Evolutionary conservation across 148 eudicot genomes (phyloP).

Genomic region (Fagopyrum esculentum): DNA sequence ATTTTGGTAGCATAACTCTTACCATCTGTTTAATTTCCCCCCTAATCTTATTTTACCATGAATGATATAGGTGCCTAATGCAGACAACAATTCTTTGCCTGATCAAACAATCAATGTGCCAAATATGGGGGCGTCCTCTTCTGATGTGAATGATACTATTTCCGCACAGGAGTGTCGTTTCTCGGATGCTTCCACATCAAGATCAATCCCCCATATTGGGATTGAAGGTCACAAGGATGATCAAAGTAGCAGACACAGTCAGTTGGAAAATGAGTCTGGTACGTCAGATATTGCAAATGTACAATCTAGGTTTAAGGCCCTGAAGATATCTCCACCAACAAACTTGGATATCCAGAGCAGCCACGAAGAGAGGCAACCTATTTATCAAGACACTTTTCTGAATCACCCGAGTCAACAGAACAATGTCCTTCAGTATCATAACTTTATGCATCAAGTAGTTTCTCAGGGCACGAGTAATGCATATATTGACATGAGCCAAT

Average conservation of each 20-base stretch:
- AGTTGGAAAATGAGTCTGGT: constrained; percentile 20
- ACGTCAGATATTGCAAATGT: constrained; percentile 21
- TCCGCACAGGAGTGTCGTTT: constrained; percentile 16
- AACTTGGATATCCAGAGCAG: constrained; percentile 26
- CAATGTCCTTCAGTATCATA: constrained; percentile 28
- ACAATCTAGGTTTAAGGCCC: constrained; percentile 31
- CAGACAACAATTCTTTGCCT: constrained; percentile 31
- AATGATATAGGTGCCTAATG: constrained; percentile 20
- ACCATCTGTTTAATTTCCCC: not conserved
- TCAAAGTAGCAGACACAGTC: constrained; percentile 16
- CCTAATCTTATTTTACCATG: not conserved
- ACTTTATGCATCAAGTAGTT: constrained; percentile 35
- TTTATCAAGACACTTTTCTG: constrained; percentile 23
- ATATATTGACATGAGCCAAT: constrained; percentile 31
- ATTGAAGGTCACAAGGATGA: constrained; percentile 26
- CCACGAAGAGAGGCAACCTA: constrained; percentile 25
- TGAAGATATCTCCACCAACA: constrained; percentile 28
- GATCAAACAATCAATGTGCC: constrained; percentile 21
- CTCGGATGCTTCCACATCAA: constrained; percentile 20
- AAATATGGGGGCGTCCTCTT: constrained; percentile 16
- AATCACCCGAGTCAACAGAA: constrained; percentile 28
- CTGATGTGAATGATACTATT: constrained; percentile 15
- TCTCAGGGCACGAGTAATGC: constrained; percentile 33
- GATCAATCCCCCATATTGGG: constrained; percentile 22
- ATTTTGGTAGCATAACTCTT: not conserved